A percentile compares a stretch with the other conserved stretches of the same genome.
Conservation (phyloP, 495 filamentous ascomycete species). For the Penicillium cosmopolitanum region DNA sequence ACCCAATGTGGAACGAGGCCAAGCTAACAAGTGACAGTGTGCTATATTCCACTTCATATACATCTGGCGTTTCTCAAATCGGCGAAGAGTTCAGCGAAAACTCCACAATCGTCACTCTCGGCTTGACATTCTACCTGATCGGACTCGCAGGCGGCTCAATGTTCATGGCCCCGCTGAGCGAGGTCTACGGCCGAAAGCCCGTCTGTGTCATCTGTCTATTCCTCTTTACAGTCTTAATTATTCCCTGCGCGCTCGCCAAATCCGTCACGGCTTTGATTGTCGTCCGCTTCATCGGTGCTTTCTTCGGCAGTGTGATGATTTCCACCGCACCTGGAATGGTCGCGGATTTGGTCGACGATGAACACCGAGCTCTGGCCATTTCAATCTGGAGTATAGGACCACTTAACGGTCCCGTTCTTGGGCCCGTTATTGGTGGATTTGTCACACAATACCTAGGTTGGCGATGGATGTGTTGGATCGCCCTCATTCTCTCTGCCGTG, state of each 20-base stretch:
- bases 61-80: slow-evolving; percentile 67
- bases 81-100: slow-evolving; percentile 66
- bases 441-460: slow-evolving; percentile 74
- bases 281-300: slow-evolving; percentile 73
- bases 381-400: slow-evolving; percentile 79
- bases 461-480: slow-evolving; percentile 84
- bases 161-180: slow-evolving; percentile 74
- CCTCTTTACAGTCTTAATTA: slow-evolving; percentile 66
- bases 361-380: slow-evolving; percentile 72
- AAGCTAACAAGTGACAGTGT: slow-evolving; percentile 48
- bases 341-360: slow-evolving; percentile 72
- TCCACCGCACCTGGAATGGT: slow-evolving; percentile 83
- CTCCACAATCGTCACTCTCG: slow-evolving; percentile 66
- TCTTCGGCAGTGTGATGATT: slow-evolving; percentile 79
- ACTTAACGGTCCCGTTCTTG: slow-evolving; percentile 67
- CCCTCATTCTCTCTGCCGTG: slow-evolving; percentile 66
- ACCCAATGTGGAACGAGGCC: background rate
- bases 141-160: slow-evolving; percentile 73
- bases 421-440: slow-evolving; percentile 74
- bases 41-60: slow-evolving; percentile 85
- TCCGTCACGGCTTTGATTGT: slow-evolving; percentile 67
- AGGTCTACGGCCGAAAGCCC: slow-evolving; percentile 77
- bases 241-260: slow-evolving; percentile 71
- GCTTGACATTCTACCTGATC: slow-evolving; percentile 72
- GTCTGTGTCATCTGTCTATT: slow-evolving; percentile 68